Evolutionary conservation across 257 asterid species (phyloP), one percentile per base, ranked within the genome.

Genomic region (Leonotis leonurus): DNA sequence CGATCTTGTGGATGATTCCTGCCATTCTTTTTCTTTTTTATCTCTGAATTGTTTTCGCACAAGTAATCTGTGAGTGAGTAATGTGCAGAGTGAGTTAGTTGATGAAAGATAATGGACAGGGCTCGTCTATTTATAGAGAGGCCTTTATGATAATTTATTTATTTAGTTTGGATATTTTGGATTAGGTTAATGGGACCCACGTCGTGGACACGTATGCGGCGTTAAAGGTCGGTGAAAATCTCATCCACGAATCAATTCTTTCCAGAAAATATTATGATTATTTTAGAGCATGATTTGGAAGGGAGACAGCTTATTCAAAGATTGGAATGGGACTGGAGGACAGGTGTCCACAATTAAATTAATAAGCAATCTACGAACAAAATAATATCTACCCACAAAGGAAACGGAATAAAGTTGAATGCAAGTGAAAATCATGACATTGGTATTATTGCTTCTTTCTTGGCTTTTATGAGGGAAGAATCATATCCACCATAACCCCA

Each of bases 1-100:
- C 87, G 48, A 87, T 81, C 81, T 87, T 87, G 71, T 84, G 81
- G 29, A 87, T 75, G 63, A 87, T 78, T 59, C 95, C 89, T 36
- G 95, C 78, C 95, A 87, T 87, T 70, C 17, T 44, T 3, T 1
- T 5, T 72, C 21, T 75, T 18, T 21, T 55, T 22, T 3, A 8
- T 50, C 36, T 50, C 35, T 24, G 0, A 18, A 27, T 27, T 21
- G 13, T 24, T 24, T 22, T 46, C 2, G 27, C 8, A 9, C 5
- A 8, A 1, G 26, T 24, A 10, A 14, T 3, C 11, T 0, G 20
- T 43, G 16, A 33, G 9, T 8, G 39, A 32, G 8, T 18, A 14
- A 14, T 29, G 7, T 26, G 12, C 14, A 1, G n/a, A 27, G 32
- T 56, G 1, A 10, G n/a, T n/a, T n/a, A 56, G 9, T 32, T 18